These are phyloP conservation scores for Fragilaria radians DNA, from an alignment of 108 stramenopile species.

Conservation along the genomic window DNA sequence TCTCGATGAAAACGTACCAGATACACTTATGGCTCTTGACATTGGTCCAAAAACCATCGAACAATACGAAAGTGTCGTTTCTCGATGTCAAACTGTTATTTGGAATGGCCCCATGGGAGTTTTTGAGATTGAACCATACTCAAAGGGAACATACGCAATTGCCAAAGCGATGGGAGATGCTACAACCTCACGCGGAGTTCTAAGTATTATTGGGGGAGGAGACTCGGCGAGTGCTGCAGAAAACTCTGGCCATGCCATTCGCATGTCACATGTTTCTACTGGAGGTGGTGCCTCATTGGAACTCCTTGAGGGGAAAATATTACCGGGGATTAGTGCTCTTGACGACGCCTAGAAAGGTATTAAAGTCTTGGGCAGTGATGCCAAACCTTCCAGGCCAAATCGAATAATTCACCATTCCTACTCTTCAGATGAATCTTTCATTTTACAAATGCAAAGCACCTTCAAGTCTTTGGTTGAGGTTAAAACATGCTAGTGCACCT, in stretches of 20 bases:
- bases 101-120: slow-evolving; percentile 89
- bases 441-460: too few species aligned
- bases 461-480: too few species aligned
- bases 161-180: slow-evolving; percentile 21
- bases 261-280: slow-evolving; percentile 76
- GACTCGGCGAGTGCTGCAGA: slow-evolving; percentile 75
- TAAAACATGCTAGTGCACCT: too few species aligned
- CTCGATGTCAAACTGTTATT: slow-evolving; percentile 53
- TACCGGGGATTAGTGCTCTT: slow-evolving; percentile 75
- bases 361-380: too few species aligned
- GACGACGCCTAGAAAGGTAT: slow-evolving; percentile 41
- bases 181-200: slow-evolving; percentile 8
- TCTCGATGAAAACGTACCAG: slow-evolving; percentile 51
- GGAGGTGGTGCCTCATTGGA: slow-evolving; percentile 78
- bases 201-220: slow-evolving; percentile 84
- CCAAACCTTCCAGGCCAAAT: too few species aligned
- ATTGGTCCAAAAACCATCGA: slow-evolving; percentile 56
- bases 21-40: slow-evolving; percentile 83
- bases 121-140: slow-evolving; percentile 50
- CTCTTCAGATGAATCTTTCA: too few species aligned
- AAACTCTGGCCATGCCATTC: slow-evolving; percentile 47
- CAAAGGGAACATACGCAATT: slow-evolving; percentile 21
- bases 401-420: too few species aligned
- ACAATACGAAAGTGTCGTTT: slow-evolving; percentile 32
- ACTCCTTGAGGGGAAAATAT: slow-evolving; percentile 72